Conservation (phyloP, 1,139 yeast species). For the Protomyces inouyei region DNA sequence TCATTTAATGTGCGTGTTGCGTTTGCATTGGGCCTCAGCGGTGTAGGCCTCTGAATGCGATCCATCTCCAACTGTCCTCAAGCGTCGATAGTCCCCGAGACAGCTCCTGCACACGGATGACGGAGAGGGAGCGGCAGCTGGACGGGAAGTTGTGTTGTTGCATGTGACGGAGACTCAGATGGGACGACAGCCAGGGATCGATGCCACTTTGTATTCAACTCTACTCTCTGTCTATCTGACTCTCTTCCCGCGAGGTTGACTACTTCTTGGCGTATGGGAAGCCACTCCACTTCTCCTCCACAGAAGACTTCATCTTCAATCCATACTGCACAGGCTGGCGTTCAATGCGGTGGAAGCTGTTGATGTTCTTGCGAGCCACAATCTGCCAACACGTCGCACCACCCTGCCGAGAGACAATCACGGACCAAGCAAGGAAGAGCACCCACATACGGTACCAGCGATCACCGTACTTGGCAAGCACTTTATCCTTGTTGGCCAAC, state of each 20-base stretch:
- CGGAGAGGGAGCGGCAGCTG: background rate
- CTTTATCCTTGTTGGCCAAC: conserved; percentile 76
- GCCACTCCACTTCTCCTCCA: conserved; percentile 16
- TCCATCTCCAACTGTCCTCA: background rate
- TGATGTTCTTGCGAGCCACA: conserved; percentile 81
- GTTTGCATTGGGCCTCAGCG: background rate
- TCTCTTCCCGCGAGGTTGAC: background rate
- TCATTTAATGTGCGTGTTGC: background rate
- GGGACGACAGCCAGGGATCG: background rate
- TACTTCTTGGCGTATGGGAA: conserved; percentile 9
- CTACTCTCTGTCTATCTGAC: background rate
- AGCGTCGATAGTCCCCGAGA: background rate
- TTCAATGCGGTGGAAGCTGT: conserved; percentile 76
- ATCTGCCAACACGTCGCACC: conserved; percentile 91
- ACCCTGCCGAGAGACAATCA: conserved; percentile 86
- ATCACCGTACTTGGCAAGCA: conserved; percentile 72
- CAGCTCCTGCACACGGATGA: background rate
- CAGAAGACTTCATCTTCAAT: conserved; percentile 45
- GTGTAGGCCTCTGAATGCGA: background rate
- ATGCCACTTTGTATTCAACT: background rate
- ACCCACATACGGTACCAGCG: conserved; percentile 94
- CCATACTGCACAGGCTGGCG: conserved; percentile 77
- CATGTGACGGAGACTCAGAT: background rate
- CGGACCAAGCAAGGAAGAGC: conserved; percentile 73
- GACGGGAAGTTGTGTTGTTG: background rate